These are phyloP conservation scores for Lodderomyces metapsilosis DNA, from an alignment of 1,139 yeast species.

Conservation along the genomic window DNA sequence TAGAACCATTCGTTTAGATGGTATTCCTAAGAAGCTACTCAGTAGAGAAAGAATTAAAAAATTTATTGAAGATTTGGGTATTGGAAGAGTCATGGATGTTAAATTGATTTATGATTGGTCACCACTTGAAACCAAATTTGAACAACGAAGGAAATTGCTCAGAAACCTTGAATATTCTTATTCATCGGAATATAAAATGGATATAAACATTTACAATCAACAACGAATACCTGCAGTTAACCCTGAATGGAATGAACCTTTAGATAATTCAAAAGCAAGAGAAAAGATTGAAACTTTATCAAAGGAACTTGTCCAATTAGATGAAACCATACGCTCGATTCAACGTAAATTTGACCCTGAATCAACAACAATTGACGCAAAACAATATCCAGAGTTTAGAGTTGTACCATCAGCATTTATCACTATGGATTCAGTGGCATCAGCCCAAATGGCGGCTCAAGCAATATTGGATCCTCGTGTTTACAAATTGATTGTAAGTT, in stretches of 20 bases:
- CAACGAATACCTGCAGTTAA: constrained; percentile 30
- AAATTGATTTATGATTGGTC: constrained; percentile 57
- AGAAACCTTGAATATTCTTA: constrained; percentile 44
- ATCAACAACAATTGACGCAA: constrained; percentile 26
- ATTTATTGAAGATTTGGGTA: constrained; percentile 60
- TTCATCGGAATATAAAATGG: constrained; percentile 44
- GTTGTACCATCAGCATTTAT: constrained; percentile 70
- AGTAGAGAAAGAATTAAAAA: constrained; percentile 43
- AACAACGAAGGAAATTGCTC: constrained; percentile 32
- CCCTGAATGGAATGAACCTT: constrained; percentile 17
- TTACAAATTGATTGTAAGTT: constrained; percentile 62
- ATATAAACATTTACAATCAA: constrained; percentile 39
- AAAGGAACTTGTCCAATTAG: constrained; percentile 23
- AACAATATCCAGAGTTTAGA: constrained; percentile 27
- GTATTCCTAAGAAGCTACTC: constrained; percentile 59
- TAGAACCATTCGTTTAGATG: constrained; percentile 83
- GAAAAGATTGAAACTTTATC: constrained; percentile 20
- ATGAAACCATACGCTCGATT: constrained; percentile 27
- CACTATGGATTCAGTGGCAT: constrained; percentile 81
- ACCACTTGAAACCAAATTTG: constrained; percentile 43
- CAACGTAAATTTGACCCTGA: constrained; percentile 30
- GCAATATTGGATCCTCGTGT: constrained; percentile 78
- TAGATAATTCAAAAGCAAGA: constrained; percentile 8
- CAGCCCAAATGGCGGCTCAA: constrained; percentile 86
- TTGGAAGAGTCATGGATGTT: constrained; percentile 58